Evolutionary conservation across 345 rosid genomes (phyloP), one percentile per base, ranked within the genome.

Genomic region (Acer negundo): DNA sequence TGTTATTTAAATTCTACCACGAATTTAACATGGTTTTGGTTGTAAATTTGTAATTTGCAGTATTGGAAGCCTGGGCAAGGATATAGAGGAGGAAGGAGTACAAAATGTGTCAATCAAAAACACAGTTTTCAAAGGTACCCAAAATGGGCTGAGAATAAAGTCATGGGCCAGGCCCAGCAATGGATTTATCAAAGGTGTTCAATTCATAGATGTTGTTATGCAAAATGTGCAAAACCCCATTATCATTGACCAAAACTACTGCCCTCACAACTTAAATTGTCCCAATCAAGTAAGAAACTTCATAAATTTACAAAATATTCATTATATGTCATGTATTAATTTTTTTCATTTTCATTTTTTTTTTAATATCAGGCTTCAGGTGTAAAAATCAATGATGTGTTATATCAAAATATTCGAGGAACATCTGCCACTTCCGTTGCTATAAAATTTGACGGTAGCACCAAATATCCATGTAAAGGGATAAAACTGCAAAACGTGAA

Each of bases 111-210:
- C 90, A 0, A 88, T 86, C 3, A 83, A 62, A 23, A 84, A 62
- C 4, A 79, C 88, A 10, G 66, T 68, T 15, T 91, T 92, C 19
- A 17, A 53, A 19, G 75, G 79, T 31, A 81, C 94, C 1, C 79
- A 79, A 70, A 92, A 87, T 77, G 97, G 97, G 3, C 1, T 92
- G 17, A 83, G 92, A 65, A 89, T 92, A 56, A 90, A 90, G 56
- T 87, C 92, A 12, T 92, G 97, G 94, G 92, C 90, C 4, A 88
- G 87, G 42, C 82, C 85, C 1, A 92, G 97, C 75, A 86, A 49
- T 2, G 92, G 96, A 1, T 90, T 87, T 42, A 92, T 87, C 0
- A 75, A 72, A 49, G 78, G 83, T 17, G 79, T 89, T 75, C 77
- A 79, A 35, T 92, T 90, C 76, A 53, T 74, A 7, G 78, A 77